Base-by-base conservation (phyloP, 257 asterid species). In the Nicotiana knightiana region DNA sequence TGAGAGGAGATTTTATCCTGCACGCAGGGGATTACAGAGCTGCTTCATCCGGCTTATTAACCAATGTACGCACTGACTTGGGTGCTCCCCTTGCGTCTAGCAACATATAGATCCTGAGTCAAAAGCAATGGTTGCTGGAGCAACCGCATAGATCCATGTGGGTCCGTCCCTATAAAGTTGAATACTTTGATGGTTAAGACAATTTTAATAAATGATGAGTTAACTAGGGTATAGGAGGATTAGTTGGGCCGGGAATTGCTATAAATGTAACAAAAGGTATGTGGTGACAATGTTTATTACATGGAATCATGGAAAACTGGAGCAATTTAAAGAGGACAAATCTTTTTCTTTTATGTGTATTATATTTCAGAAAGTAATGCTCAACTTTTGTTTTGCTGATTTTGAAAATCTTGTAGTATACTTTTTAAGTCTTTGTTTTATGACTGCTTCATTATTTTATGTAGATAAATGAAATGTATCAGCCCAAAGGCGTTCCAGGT, bases 401-500 rank as follows among this genome's bases (percentile, higher is more conserved):
- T 73, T 48, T 73, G 37, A 15, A 26, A 26, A 13, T 73, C 16
- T 73, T 73, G n/a, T 26, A 73, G 2, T 48, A 21, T 21, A 0
- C 26, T 48, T 73, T 73, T 73, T 35, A 51, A 73, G 26, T 73
- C 63, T 73, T 11, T 26, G 43, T 71, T 46, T 73, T 17, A 73
- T 73, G 76, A 67, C 1, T 67, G 54, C 54, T 18, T 67, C 54
- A 4, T 33, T 13, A 73, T 48, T 48, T 62, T 73, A 12, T 73
- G 79, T 26, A 73, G 79, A 73, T 73, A 48, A 73, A 73, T 51
- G 63, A 73, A 48, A 73, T 73, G 79, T 73, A 73, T 73, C 79
- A 3, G 79, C 63, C 79, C 63, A 73, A 73, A 48, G 63, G 63
- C 63, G 43, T 51, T 32, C 33, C 89, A 82, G 76, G 85, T 66